phyloP scores from a whole-genome alignment of 805 yeast species.

The Zygosaccharomyces rouxii region DNA sequence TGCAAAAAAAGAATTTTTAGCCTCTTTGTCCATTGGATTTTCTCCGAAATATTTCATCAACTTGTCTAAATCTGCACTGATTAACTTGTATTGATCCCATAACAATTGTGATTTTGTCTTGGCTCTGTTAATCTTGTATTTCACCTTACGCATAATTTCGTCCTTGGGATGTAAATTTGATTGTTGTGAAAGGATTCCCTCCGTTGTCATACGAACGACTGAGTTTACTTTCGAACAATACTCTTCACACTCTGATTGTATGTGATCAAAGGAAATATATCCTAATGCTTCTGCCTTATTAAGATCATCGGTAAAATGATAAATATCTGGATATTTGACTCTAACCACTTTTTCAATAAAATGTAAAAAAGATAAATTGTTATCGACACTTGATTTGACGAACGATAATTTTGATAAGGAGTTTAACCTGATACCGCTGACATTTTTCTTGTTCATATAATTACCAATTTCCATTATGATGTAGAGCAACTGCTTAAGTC shows the following conservation, averaged over 20 bases:
- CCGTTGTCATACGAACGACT: constrained; percentile 50
- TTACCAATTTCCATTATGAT: constrained; percentile 72
- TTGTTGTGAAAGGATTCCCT: constrained; percentile 62
- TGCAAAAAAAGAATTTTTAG: constrained; percentile 56
- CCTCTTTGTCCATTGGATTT: constrained; percentile 48
- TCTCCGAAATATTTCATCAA: constrained; percentile 72
- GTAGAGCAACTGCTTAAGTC: constrained; percentile 55
- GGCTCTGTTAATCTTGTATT: constrained; percentile 52
- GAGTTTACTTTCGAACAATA: constrained; percentile 47
- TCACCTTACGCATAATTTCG: constrained; percentile 49
- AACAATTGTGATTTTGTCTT: constrained; percentile 48
- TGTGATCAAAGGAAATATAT: constrained; percentile 58
- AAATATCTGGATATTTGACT: constrained; percentile 57
- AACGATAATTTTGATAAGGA: constrained; percentile 67
- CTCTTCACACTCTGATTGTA: constrained; percentile 55
- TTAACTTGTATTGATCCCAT: constrained; percentile 45
- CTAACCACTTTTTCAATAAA: constrained; percentile 69
- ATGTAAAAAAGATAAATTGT: constrained; percentile 66
- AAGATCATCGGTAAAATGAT: constrained; percentile 59
- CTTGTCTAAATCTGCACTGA: constrained; percentile 50
- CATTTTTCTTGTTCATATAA: constrained; percentile 74
- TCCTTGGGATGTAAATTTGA: constrained; percentile 65
- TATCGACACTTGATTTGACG: constrained; percentile 60
- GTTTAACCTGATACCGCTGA: constrained; percentile 64
- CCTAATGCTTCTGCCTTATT: constrained; percentile 49